Evolutionary conservation across 169 alveolate genomes (phyloP), one percentile per base, ranked within the genome.

Genomic region (Plasmodium relictum): DNA sequence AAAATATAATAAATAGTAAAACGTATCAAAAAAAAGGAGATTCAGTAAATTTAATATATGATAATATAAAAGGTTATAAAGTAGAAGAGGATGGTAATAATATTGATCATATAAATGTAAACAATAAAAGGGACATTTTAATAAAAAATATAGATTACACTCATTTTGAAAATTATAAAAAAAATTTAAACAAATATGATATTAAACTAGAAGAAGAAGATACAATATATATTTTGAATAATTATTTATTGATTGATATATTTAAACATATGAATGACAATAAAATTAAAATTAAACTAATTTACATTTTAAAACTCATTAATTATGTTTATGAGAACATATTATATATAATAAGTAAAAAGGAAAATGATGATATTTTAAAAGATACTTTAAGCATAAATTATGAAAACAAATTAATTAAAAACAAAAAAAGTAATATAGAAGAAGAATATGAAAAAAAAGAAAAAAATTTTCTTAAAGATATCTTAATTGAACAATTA

Each of bases 291-390:
- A 83, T 83, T 16, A 83, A 83, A 68, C 76, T 83, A 1, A 16
- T 83, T 14, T 83, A 68, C 16, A 42, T 83, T 52, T 83, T 83
- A 73, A 83, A 83, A 39, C 83, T 83, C 26, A 68, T 83, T 20
- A 41, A 83, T 68, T 83, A 83, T 45, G 91, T 83, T 37, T 83
- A 83, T 59, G 83, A 83, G 37, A 83, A 83, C 68, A 18, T 83
- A 45, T 83, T 66, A 48, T 62, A 83, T 45, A 12, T 83, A 6
- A 78, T 78, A 24, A 48, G 45, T 14, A 50, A 65, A 56, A 78
- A 39, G 14, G 12, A 37, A 10, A 31, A 8, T n/a, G 8, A 66
- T 5, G 31, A 16, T 9, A n/a, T 39, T 42, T 41, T 66, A 14
- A 63, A 63, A 3, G 73, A 63, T 63, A 63, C 22, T 9, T 3